Base-by-base conservation (phyloP, 2,329 filamentous ascomycete species). In the Paraconiothyrium brasiliense region DNA sequence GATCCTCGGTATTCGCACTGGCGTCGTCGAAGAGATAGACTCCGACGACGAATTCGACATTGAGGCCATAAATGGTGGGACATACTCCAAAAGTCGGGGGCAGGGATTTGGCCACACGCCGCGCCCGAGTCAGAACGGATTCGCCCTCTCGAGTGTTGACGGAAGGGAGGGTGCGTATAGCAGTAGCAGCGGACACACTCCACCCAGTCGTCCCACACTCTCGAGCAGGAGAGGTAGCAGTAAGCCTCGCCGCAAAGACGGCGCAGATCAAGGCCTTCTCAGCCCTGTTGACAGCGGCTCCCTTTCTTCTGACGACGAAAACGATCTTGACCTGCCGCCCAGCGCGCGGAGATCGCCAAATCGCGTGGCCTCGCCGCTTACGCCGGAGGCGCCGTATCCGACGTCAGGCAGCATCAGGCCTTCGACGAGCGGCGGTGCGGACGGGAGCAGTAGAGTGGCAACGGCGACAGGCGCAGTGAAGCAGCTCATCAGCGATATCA, bases 31-130 rank as follows among this genome's bases (percentile, higher is more conserved):
- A 71, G 95, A 99, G 76, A 92, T 97, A 48, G 95, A 99, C 76
- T 97, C 93, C 48, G 95, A 99, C 75, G 95, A 99, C 75, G 95
- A 99, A 78, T 99, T 99, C 72, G 95, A 99, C 76, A 99, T 97
- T 64, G 95, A 97, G 77, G 80, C 83, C 13, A 80, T 84, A 22
- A 84, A 84, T 13, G 88, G 91, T 55, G 87, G 87, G 20, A 89
- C 91, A 8, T 96, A 94, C 71, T 90, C 91, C 70, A 95, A 97
- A 76, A 91, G 92, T 67, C 87, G 90, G 39, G 91, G 91, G 54
- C 87, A 85, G 27, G 92, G 86, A 14, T 88, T 97, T 58, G 94
- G 93, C 24, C 93, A 93, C 73, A 90, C 83, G 4, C 92, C 93
- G 16, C 88, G 90, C 57, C 83, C 70, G 3, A 69, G 66, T 44